Evolutionary conservation across 805 yeast genomes (phyloP), one percentile per base, ranked within the genome.

Genomic region (Cephaloascus fragrans): DNA sequence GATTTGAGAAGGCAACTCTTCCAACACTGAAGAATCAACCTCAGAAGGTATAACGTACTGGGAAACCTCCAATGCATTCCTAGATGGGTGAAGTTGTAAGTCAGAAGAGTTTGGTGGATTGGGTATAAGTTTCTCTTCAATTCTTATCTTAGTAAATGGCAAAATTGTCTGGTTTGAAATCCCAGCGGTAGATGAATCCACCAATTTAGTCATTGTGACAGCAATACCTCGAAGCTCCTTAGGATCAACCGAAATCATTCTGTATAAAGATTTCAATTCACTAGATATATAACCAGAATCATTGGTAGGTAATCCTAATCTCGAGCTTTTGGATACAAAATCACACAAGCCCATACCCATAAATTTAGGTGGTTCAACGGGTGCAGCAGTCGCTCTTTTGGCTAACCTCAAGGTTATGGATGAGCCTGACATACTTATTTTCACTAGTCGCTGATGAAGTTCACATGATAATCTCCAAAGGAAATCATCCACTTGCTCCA

Each of bases 271-370:
- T 46, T 77, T 71, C 31, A 79, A 51, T 50, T 81, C 85, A 10
- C 78, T 66, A 0, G 78, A 71, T 6, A 86, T 54, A n/a, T 75
- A 50, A 1, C 86, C 85, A 48, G 66, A 46, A 39, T 75, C 80
- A 48, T 73, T 65, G 2, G 88, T 76, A 3, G 81, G 68, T 1
- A 73, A 53, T 0, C 88, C 87, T 12, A 90, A 51, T 26, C 64
- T 64, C 2, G 81, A 61, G 9, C 80, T 64, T 46, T 77, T 78
- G 34, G 79, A 75, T 10, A 70, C 59, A 26, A 80, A 62, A 37
- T 80, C 86, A 56, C 96, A 86, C 12, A 54, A 54, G 0, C 98
- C 97, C 77, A 83, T 76, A 0, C 98, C 98, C 50, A 93, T 45
- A 55, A 64, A 80, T 51, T 90, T 93, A 1, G 83, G 71, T 0